These are phyloP conservation scores for Cafeteria roenbergensis DNA, from an alignment of 108 stramenopile genomes.

Conservation along the genomic window DNA sequence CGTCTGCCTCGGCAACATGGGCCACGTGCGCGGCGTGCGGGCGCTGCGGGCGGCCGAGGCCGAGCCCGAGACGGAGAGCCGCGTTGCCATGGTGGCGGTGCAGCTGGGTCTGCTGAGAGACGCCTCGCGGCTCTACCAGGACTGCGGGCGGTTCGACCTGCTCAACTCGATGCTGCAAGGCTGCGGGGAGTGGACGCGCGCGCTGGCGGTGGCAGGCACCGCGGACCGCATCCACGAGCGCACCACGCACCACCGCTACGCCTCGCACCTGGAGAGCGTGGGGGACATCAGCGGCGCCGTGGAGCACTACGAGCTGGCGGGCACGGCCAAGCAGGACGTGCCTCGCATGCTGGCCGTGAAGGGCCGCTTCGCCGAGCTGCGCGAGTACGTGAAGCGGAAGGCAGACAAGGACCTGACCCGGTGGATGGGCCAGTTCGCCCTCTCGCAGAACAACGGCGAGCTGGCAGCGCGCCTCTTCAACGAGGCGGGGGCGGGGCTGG, in stretches of 20 bases:
- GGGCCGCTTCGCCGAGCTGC: conserved; percentile 38
- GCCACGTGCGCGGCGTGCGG: conserved; percentile 40
- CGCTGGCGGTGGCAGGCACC: conserved; percentile 35
- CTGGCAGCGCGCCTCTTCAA: conserved; percentile 33
- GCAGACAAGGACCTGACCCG: conserved; percentile 36
- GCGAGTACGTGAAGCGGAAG: conserved; percentile 32
- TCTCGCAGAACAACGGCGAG: conserved; percentile 39
- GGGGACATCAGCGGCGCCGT: conserved; percentile 30
- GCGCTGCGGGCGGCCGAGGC: conserved; percentile 39
- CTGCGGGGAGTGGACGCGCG: conserved; percentile 43
- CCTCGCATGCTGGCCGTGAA: conserved; percentile 46
- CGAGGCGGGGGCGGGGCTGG: conserved; percentile 34
- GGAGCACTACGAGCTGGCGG: conserved; percentile 35
- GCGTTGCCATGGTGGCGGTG: conserved; percentile 44
- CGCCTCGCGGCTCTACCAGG: conserved; percentile 43
- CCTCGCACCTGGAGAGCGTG: conserved; percentile 25
- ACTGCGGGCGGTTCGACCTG: conserved; percentile 47
- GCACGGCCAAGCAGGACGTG: conserved; percentile 35
- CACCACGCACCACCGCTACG: conserved; percentile 39
- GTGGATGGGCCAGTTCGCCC: conserved; percentile 53
- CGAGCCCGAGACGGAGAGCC: conserved; percentile 38
- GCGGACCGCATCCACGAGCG: conserved; percentile 49
- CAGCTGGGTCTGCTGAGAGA: conserved; percentile 51
- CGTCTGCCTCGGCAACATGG: conserved; percentile 54
- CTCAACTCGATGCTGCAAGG: conserved; percentile 43